phyloP scores from a whole-genome alignment of 768 basidiomycete genomes.

The Auricularia auricula-judae region DNA sequence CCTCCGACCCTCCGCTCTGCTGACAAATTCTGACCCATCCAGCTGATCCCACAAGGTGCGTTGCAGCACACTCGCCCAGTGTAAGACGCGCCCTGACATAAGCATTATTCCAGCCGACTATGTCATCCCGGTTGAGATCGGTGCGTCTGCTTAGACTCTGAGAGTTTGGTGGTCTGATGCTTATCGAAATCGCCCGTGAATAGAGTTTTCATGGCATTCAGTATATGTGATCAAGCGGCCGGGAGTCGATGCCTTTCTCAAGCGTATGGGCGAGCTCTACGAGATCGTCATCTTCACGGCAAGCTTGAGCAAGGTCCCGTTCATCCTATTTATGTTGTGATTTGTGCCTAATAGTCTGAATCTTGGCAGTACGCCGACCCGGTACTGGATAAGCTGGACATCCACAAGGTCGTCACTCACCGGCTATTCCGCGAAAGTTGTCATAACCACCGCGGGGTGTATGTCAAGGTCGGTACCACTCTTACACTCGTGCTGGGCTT shows the following conservation, averaged over 20 bases:
- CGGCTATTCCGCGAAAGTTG: conserved; percentile 40
- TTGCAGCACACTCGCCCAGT: too few species aligned
- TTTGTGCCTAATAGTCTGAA: too few species aligned
- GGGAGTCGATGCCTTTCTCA: conserved; percentile 38
- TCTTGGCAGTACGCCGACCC: conserved; percentile 34
- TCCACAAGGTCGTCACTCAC: conserved; percentile 33
- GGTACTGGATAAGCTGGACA: conserved; percentile 37
- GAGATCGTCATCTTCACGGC: conserved; percentile 40
- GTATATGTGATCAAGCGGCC: conserved; percentile 44
- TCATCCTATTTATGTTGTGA: too few species aligned
- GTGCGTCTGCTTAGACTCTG: neutral
- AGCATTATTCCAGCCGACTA: conserved; percentile 20
- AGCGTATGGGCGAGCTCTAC: conserved; percentile 39
- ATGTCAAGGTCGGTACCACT: conserved; percentile 25
- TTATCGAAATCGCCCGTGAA: neutral
- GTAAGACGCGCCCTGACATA: neutral
- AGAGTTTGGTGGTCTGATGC: neutral
- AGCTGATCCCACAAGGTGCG: conserved; percentile 34
- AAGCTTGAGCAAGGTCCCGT: conserved; percentile 23
- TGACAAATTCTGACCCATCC: neutral
- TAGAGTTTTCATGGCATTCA: conserved; percentile 37
- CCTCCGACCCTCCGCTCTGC: neutral
- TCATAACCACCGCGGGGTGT: conserved; percentile 41
- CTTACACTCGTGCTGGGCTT: conserved; percentile 11
- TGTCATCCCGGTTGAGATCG: conserved; percentile 40